Conservation (phyloP, 2,329 filamentous ascomycete genomes). For the Aaosphaeria arxii region DNA sequence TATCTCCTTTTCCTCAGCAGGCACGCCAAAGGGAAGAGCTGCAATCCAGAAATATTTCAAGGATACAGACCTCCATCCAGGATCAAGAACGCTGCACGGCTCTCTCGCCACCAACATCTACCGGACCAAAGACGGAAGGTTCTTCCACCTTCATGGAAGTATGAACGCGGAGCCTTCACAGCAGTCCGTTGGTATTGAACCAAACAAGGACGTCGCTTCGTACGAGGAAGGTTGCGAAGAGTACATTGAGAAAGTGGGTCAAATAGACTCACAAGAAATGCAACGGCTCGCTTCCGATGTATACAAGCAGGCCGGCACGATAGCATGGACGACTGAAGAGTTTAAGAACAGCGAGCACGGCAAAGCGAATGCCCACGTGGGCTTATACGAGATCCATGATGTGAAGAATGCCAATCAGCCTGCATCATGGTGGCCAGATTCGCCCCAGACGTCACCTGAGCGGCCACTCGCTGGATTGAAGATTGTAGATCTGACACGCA, state of each 20-base stretch:
- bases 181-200: constrained; percentile 34
- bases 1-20: constrained; percentile 8
- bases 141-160: constrained; percentile 47
- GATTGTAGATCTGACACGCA: constrained; percentile 49
- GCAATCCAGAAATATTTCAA: constrained; percentile 23
- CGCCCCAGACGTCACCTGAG: constrained; percentile 24
- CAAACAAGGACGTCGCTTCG: constrained; percentile 19
- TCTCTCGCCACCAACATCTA: constrained; percentile 47
- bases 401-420: constrained; percentile 24
- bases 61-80: constrained; percentile 21
- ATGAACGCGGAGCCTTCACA: constrained; percentile 48
- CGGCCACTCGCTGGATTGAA: constrained; percentile 49
- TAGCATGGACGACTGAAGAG: constrained; percentile 38
- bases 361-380: constrained; percentile 41
- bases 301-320: constrained; percentile 41
- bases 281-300: constrained; percentile 35
- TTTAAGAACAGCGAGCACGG: constrained; percentile 41
- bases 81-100: constrained; percentile 20
- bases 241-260: constrained; percentile 32
- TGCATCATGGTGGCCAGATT: constrained; percentile 44
- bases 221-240: constrained; percentile 30
- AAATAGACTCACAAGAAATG: constrained; percentile 33
- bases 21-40: constrained; percentile 11
- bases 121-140: constrained; percentile 44
- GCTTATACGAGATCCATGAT: constrained; percentile 39